Percentiles rank a stretch among this genome's conserved stretches.
These are phyloP conservation scores for Biscogniauxia sp. DNA, from an alignment of 2,329 filamentous ascomycete genomes.

Conservation along the genomic window DNA sequence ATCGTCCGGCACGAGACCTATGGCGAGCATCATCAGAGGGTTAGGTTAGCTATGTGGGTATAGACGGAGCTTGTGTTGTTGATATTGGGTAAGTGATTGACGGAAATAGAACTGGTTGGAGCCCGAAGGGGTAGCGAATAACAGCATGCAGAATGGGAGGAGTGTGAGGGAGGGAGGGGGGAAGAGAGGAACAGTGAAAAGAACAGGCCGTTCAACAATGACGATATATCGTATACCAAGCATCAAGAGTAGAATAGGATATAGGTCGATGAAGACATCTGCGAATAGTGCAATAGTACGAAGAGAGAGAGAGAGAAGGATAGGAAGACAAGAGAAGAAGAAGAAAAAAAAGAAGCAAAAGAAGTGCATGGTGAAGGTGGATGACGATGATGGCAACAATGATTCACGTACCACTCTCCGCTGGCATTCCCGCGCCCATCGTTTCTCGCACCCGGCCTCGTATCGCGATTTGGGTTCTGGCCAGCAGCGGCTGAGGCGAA, in stretches of 20 bases:
- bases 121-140: not conserved
- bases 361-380: too few relatives aligned
- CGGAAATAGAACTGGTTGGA: not conserved
- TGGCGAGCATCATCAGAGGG: conserved; percentile 6
- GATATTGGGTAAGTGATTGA: not conserved
- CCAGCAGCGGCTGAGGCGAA: conserved; percentile 82
- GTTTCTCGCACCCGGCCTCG: conserved; percentile 55
- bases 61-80: not conserved
- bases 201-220: too few relatives aligned
- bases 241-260: not conserved
- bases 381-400: not conserved
- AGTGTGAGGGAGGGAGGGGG: too few relatives aligned
- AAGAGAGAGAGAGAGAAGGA: not conserved
- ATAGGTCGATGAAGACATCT: not conserved
- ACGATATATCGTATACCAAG: too few relatives aligned
- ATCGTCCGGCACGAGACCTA: conserved; percentile 58
- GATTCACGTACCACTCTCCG: conserved; percentile 68
- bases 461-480: conserved; percentile 62
- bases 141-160: not conserved
- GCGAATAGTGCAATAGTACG: not conserved
- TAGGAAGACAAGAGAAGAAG: not conserved
- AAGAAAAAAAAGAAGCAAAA: conserved; percentile 1
- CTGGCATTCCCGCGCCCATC: conserved; percentile 55
- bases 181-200: too few relatives aligned
- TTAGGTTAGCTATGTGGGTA: not conserved